These are phyloP conservation scores for Xylogone sp. DNA, from an alignment of 2,329 filamentous ascomycete genomes.

Conservation along the genomic window DNA sequence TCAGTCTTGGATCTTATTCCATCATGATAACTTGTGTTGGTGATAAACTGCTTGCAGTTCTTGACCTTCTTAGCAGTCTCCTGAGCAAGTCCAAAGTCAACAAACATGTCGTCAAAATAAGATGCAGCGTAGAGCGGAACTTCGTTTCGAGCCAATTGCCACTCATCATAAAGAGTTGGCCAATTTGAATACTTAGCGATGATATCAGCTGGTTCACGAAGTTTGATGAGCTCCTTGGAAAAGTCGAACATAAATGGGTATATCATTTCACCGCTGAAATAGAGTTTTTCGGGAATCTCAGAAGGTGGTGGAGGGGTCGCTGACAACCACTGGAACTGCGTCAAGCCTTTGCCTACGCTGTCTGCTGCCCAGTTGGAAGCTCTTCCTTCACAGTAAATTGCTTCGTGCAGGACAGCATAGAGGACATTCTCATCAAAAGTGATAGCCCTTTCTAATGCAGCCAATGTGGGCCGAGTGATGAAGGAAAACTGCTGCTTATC, in stretches of 20 bases:
- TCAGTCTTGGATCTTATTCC: constrained; percentile 70
- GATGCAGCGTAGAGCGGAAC: constrained; percentile 84
- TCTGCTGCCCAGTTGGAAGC: constrained; percentile 74
- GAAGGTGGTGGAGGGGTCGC: constrained; percentile 24
- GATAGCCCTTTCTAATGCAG: constrained; percentile 61
- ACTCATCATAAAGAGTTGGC: constrained; percentile 72
- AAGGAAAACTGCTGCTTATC: constrained; percentile 77
- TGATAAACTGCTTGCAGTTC: constrained; percentile 76
- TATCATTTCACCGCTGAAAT: constrained; percentile 91
- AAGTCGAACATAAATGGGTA: constrained; percentile 82
- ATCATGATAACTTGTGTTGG: constrained; percentile 85
- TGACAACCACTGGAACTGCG: constrained; percentile 45
- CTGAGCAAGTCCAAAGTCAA: constrained; percentile 70
- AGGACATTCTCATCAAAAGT: constrained; percentile 74
- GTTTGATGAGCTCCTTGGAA: constrained; percentile 67
- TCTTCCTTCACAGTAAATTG: constrained; percentile 72
- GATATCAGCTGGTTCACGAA: constrained; percentile 66
- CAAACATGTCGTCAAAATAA: constrained; percentile 89
- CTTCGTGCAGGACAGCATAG: constrained; percentile 84
- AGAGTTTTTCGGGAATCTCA: constrained; percentile 45
- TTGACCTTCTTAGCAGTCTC: constrained; percentile 73
- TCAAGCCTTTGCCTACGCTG: constrained; percentile 49
- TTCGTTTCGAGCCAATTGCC: constrained; percentile 68
- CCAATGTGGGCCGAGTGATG: constrained; percentile 68
- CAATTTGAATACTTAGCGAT: constrained; percentile 68